Evolutionary conservation across 2,329 filamentous ascomycete genomes (phyloP), one percentile per base, ranked within the genome.

Genomic region (Penicillium sp.): DNA sequence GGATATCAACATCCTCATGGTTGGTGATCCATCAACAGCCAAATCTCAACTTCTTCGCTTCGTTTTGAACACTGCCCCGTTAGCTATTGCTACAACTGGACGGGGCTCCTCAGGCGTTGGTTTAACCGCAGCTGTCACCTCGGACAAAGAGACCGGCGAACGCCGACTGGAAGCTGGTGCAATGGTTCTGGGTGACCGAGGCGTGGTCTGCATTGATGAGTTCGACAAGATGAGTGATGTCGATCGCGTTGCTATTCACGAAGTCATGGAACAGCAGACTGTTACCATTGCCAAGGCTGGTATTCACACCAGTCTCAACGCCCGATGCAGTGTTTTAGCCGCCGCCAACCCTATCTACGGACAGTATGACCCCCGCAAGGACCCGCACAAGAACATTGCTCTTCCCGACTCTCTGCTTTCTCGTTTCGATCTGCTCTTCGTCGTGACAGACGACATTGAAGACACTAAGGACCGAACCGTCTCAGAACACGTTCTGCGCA

Each of bases 151-250:
- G 67, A 98, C 93, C 1, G 93, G 93, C 43, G 93, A 98, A 64
- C 81, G 93, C 52, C 81, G 93, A 52, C 78, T 98, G 1, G 93
- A 98, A 69, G 93, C 93, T 11, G 93, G 93, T 78, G 93, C 93
- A 50, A 98, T 98, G 93, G 93, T 98, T 45, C 87, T 98, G 60
- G 93, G 83, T 49, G 93, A 98, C 65, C 85, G 93, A 48, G 93
- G 93, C 54, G 91, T 98, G 8, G 93, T 98, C 21, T 98, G 93
- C 72, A 98, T 98, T 53, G 93, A 98, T 63, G 93, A 98, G 61
- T 98, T 98, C 55, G 93, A 98, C 73, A 98, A 98, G 69, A 98
- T 98, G 93, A 96, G 89, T 41, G 93, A 98, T 62, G 84, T 97
- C 42, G 93, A 98, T 68, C 83, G 93, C 63, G 93, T 98, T 3